A percentile compares a stretch with the other conserved stretches of the same genome.
Evolutionary conservation across 1,139 yeast genomes (phyloP).

Genomic region (Blastobotrys ciferrii): DNA sequence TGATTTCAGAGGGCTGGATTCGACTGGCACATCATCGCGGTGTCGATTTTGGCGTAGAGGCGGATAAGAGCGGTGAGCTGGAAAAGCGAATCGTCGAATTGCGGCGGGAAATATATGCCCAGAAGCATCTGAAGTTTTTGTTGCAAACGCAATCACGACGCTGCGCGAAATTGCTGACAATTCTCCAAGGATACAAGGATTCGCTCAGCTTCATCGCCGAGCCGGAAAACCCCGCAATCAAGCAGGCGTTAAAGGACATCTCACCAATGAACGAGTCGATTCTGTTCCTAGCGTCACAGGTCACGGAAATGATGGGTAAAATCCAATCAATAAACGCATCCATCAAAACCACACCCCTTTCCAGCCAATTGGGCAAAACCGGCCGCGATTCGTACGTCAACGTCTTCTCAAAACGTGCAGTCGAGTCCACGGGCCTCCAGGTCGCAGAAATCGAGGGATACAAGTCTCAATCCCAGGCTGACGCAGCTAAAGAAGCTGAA

Average conservation of each 20-base stretch:
- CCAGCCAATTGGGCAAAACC: constrained; percentile 6
- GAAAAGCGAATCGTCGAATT: constrained; percentile 43
- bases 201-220: constrained; percentile 30
- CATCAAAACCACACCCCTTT: constrained; percentile 2
- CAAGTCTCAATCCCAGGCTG: background rate
- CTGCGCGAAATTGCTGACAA: constrained; percentile 40
- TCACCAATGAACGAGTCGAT: constrained; percentile 56
- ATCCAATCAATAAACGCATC: constrained; percentile 14
- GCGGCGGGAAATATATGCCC: constrained; percentile 45
- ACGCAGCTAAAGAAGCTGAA: background rate
- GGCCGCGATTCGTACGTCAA: constrained; percentile 25
- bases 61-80: constrained; percentile 31
- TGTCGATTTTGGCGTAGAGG: constrained; percentile 39
- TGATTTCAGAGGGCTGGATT: constrained; percentile 65
- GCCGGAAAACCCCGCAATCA: constrained; percentile 28
- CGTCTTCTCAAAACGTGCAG: constrained; percentile 21
- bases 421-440: constrained; percentile 19
- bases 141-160: constrained; percentile 42
- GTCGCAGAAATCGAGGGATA: constrained; percentile 5
- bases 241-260: constrained; percentile 41
- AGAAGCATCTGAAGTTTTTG: constrained; percentile 46
- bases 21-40: constrained; percentile 67
- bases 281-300: constrained; percentile 44
- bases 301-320: constrained; percentile 18
- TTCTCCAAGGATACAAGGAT: constrained; percentile 38